Evolutionary conservation across 2,329 filamentous ascomycete species (phyloP), one percentile per base, ranked within the genome.

Genomic region (Trichoderma cornu-damae): DNA sequence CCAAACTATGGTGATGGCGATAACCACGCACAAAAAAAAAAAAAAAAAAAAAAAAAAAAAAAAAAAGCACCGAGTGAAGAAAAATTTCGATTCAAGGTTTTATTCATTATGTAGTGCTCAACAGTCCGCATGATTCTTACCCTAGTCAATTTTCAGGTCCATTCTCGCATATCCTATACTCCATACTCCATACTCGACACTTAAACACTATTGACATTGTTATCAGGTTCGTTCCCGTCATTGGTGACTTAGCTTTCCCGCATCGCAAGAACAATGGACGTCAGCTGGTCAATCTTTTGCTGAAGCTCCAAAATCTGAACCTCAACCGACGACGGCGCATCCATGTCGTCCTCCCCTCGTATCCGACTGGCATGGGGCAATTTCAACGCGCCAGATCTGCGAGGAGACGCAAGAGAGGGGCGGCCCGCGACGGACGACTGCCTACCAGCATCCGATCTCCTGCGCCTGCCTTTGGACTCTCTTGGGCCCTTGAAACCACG

Each of bases 201-300:
- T 32, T 24, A 52, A 8, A 34, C 18, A 9, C 18, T 34, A 24
- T 52, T 22, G 9, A 6, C n/a, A n/a, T 7, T 14, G 24, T 43
- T 37, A 6, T 5, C 53, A 32, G 20, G 5, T 24, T 49, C 53
- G 26, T 3, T 32, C 35, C 35, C 37, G 18, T 46, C 51, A 20
- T 44, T 44, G 9, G 9, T 30, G 9, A 22, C 18, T n/a, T 55
- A 42, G 22, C 26, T 68, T 55, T 71, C 68, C 63, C 83, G 81
- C 65, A 84, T 69, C 3, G 73, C 70, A 61, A 81, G 65, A 2
- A 85, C 72, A 47, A 80, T 66, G 18, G 77, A 72, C 0, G 82
- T 83, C 61, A 86, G 70, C 56, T 77, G 77, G 61, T 84, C 81
- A 63, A 86, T 83, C 73, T 84, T 85, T 46, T 68, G 69, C 40